These are phyloP conservation scores for Scheffersomyces segobiensis DNA, from an alignment of 1,139 yeast species.

Conservation along the genomic window DNA sequence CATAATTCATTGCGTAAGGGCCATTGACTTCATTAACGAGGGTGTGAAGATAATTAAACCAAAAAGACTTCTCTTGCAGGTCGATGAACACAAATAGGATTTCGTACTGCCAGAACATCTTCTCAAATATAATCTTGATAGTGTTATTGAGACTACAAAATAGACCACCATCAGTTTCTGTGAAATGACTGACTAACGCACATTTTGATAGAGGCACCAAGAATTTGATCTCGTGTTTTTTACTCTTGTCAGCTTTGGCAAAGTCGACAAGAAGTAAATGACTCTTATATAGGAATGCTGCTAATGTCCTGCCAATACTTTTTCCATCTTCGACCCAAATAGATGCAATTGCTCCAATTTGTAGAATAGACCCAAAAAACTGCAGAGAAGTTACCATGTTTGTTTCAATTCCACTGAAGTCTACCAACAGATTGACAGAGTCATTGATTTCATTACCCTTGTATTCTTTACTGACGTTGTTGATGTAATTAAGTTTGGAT, in stretches of 20 bases:
- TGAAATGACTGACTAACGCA: conserved; percentile 18
- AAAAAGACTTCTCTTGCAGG: conserved; percentile 33
- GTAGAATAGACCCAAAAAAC: conserved; percentile 42
- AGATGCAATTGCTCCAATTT: conserved; percentile 40
- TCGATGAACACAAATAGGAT: conserved; percentile 38
- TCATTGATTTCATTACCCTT: conserved; percentile 12
- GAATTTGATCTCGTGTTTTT: conserved; percentile 35
- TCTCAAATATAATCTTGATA: conserved; percentile 50
- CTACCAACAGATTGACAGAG: conserved; percentile 7
- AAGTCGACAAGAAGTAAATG: conserved; percentile 38
- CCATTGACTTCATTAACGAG: conserved; percentile 43
- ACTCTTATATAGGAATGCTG: conserved; percentile 51
- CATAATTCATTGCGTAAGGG: conserved; percentile 36
- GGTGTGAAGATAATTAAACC: conserved; percentile 40
- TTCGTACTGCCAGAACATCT: conserved; percentile 43
- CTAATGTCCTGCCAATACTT: conserved; percentile 23
- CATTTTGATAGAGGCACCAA: conserved; percentile 50
- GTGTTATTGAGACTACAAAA: conserved; percentile 27
- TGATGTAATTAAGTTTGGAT: conserved; percentile 25
- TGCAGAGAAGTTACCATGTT: conserved; percentile 23
- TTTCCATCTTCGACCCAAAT: conserved; percentile 36
- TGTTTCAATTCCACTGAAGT: conserved; percentile 11
- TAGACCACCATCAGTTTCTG: conserved; percentile 39
- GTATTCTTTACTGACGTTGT: conserved; percentile 20
- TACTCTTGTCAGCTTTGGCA: conserved; percentile 14